Conservation (phyloP, 495 filamentous ascomycete genomes). For the Xylaria acuta region DNA sequence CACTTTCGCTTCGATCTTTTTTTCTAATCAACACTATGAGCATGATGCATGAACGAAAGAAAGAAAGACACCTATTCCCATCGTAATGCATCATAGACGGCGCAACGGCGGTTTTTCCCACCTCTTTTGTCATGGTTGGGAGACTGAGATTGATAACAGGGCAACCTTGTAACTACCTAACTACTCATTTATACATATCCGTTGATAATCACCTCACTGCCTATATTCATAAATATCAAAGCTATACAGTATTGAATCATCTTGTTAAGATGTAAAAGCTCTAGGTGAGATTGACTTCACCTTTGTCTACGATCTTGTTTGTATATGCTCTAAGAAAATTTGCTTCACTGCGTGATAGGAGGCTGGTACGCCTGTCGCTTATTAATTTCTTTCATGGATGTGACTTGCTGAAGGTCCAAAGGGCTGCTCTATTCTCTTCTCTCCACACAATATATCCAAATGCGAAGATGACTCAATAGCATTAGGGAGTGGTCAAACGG, state of each 20-base stretch:
- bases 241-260: background rate
- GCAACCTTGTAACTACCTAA: slow-evolving; percentile 26
- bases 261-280: background rate
- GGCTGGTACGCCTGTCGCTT: background rate
- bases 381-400: background rate
- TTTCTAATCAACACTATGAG: slow-evolving; percentile 4
- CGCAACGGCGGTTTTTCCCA: slow-evolving; percentile 7
- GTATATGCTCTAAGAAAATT: background rate
- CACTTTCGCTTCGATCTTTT: slow-evolving; percentile 20
- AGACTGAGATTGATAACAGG: slow-evolving; percentile 25
- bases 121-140: background rate
- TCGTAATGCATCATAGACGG: slow-evolving; percentile 31
- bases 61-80: slow-evolving; percentile 14
- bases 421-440: background rate
- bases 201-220: background rate
- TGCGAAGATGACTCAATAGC: no score
- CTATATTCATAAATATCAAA: background rate
- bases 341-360: background rate
- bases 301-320: background rate
- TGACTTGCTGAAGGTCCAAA: background rate
- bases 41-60: slow-evolving; percentile 27
- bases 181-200: background rate
- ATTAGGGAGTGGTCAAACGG: no score
- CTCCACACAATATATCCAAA: no score
- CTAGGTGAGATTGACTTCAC: background rate